These are phyloP conservation scores for Daldinia loculata DNA, from an alignment of 495 filamentous ascomycete species.

Conservation along the genomic window DNA sequence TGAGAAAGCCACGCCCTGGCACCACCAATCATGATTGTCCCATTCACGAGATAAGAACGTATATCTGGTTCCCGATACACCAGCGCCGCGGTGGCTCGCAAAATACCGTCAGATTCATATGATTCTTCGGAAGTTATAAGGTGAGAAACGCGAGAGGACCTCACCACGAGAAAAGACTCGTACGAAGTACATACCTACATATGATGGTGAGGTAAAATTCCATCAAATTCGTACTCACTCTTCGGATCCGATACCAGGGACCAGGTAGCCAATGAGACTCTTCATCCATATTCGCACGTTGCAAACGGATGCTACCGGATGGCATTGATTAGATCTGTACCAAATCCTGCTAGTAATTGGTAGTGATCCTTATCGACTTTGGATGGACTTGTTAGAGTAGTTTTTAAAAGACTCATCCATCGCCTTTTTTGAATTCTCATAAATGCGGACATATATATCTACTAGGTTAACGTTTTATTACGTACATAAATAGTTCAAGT, in stretches of 20 bases:
- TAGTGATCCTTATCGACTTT: not conserved
- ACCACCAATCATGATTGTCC: slow-evolving; percentile 13
- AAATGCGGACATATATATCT: not conserved
- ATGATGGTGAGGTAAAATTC: not conserved
- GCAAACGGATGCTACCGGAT: not conserved
- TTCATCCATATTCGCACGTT: not conserved
- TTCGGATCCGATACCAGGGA: not conserved
- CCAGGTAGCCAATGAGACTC: not conserved
- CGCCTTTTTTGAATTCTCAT: not conserved
- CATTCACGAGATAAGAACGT: slow-evolving; percentile 21
- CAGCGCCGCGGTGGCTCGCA: too few relatives aligned
- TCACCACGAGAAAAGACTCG: not conserved
- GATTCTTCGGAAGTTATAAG: not conserved
- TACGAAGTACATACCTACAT: not conserved
- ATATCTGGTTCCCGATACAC: not conserved
- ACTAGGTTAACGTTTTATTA: not conserved
- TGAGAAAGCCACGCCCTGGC: slow-evolving; percentile 13
- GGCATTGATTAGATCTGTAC: not conserved
- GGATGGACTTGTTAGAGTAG: not conserved
- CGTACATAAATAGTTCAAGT: not conserved
- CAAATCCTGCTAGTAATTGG: not conserved
- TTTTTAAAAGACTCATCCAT: not conserved
- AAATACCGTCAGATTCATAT: not conserved
- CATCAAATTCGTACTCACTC: not conserved
- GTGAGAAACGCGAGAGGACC: not conserved